Conservation (phyloP, 1,139 yeast species). For the Geotrichum reessii region DNA sequence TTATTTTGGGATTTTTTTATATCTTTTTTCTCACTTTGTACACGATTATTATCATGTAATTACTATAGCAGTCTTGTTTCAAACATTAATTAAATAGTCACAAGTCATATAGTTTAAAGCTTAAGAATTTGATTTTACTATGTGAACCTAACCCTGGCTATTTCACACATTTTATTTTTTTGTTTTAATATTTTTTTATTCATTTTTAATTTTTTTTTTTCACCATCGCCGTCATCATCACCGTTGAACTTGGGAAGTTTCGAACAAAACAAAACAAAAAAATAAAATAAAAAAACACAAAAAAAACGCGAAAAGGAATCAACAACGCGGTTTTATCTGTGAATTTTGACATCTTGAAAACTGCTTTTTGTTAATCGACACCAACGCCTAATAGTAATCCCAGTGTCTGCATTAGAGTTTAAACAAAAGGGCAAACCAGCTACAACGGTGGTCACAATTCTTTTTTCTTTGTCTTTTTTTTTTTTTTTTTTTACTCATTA, state of each 20-base stretch:
- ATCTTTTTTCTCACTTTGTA: too few species aligned
- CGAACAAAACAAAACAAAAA: background rate
- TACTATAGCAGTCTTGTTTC: too few species aligned
- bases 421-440: background rate
- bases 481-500: background rate
- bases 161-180: background rate
- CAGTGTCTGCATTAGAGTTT: background rate
- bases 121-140: too few species aligned
- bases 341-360: background rate
- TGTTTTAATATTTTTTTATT: background rate
- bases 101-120: background rate
- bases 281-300: background rate
- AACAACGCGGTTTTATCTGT: background rate
- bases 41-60: too few species aligned
- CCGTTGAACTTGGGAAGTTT: background rate
- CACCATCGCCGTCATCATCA: background rate
- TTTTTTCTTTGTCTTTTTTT: background rate
- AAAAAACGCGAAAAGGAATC: background rate
- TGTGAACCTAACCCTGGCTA: background rate
- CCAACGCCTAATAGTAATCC: background rate
- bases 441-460: background rate
- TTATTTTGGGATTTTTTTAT: too few species aligned
- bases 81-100: too few species aligned
- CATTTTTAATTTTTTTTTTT: background rate
- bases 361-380: background rate